Base-by-base conservation (phyloP, 352 stramenopile genomes). In the Pythium pyrilobum region DNA sequence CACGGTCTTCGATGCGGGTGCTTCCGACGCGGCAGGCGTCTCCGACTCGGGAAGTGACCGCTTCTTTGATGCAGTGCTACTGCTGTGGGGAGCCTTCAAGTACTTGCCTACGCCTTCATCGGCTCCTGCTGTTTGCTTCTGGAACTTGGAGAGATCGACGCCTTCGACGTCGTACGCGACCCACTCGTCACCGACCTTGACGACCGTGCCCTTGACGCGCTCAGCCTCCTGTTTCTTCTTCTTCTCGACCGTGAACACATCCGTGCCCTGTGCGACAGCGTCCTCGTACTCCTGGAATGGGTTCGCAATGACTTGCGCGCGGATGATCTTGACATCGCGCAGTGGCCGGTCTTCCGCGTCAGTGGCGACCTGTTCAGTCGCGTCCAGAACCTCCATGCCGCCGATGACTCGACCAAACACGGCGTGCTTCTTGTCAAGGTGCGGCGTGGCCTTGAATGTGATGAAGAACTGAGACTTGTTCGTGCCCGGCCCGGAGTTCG, bases 401-500 rank as follows among this genome's bases (percentile, higher is more conserved):
- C 96, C 83, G 8, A 99, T 81, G 32, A 99, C 91, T 40, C 75
- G 75, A 15, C 84, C 97, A 88, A 99, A 99, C 0, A 99, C 87
- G 8, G 85, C 85, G 75, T 99, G 97, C 49, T 98, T 98, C 60
- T 97, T 97, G 81, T 99, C 94, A n/a, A 99, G 74, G 70, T 99
- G 96, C n/a, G 74, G 52, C 50, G 84, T 97, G 9, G 77, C 77
- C 63, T 97, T 95, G 65, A 98, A 99, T 2, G 96, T 99, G 56
- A 99, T 96, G 69, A 99, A 99, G 71, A 99, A 99, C 81, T 99
- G 97, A n/a, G 89, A 96, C 25, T 85, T 87, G 69, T 98, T 99
- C 2, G 92, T 98, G 21, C 92, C 77, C n/a, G 87, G 81, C 9
- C 96, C 97, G 10, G 89, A 85, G 63, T 99, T 99, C 0, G 97